These are phyloP conservation scores for Xylaria sp. DNA, from an alignment of 2,329 filamentous ascomycete genomes.

Conservation along the genomic window DNA sequence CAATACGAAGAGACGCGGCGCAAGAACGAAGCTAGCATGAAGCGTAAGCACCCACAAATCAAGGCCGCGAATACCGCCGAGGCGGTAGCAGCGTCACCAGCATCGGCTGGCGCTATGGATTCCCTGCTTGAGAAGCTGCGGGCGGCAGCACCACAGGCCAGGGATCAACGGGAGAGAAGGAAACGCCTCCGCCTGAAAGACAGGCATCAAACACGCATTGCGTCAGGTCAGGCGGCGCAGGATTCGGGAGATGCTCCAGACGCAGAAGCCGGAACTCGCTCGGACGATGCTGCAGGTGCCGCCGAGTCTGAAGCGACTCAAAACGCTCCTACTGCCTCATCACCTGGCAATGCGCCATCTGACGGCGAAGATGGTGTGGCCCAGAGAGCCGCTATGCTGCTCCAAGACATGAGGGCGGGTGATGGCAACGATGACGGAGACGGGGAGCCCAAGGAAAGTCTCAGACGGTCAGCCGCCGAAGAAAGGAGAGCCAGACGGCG, in stretches of 20 bases:
- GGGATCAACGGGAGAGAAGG: constrained; percentile 83
- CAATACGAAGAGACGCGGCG: constrained; percentile 72
- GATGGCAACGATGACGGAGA: constrained; percentile 54
- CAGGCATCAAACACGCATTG: constrained; percentile 80
- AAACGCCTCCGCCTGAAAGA: constrained; percentile 86
- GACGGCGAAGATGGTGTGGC: constrained; percentile 68
- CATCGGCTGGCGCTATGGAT: constrained; percentile 88
- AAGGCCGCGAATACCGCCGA: constrained; percentile 48
- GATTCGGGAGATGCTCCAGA: constrained; percentile 61
- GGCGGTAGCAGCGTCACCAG: constrained; percentile 56
- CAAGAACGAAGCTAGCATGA: constrained; percentile 87
- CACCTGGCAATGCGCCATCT: constrained; percentile 34
- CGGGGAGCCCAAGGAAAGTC: constrained; percentile 51
- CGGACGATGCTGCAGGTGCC: constrained; percentile 34
- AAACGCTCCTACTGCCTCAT: constrained; percentile 46
- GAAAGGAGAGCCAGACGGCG: constrained; percentile 32
- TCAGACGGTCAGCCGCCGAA: constrained; percentile 50
- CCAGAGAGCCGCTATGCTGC: constrained; percentile 72
- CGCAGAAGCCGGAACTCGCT: constrained; percentile 39
- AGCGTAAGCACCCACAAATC: constrained; percentile 74
- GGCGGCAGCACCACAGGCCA: constrained; percentile 81
- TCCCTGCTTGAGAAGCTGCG: constrained; percentile 89
- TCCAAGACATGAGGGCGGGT: constrained; percentile 73
- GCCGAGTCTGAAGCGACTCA: constrained; percentile 46
- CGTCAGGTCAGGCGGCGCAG: constrained; percentile 83